Conservation (phyloP, 345 rosid species). For the Syzygium oleosum region DNA sequence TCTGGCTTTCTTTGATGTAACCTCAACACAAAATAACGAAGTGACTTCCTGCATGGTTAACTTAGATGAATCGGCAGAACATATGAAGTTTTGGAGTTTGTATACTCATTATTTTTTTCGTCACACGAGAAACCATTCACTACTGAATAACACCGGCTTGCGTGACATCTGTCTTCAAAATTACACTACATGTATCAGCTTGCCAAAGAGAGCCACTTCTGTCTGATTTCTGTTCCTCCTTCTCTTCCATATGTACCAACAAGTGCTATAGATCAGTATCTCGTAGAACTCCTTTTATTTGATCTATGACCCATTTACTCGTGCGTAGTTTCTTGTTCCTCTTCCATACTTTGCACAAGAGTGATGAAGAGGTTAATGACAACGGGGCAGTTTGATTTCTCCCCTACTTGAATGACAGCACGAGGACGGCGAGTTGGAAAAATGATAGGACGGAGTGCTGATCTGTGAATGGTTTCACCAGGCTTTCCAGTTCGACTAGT, state of each 20-base stretch:
- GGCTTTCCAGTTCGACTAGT: neutral
- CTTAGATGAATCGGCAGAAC: neutral
- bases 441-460: neutral
- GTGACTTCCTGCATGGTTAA: neutral
- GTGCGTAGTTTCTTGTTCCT: neutral
- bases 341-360: neutral
- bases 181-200: neutral
- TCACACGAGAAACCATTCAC: neutral
- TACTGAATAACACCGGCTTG: neutral
- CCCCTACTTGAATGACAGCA: neutral
- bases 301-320: neutral
- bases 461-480: neutral
- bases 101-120: neutral
- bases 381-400: neutral
- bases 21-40: neutral
- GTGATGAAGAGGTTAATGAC: neutral
- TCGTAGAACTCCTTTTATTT: neutral
- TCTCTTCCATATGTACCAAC: neutral
- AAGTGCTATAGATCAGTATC: neutral
- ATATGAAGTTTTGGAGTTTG: neutral
- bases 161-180: neutral
- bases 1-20: neutral
- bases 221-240: neutral
- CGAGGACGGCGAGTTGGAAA: neutral
- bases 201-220: neutral